Evolutionary conservation across 2,329 filamentous ascomycete genomes (phyloP), one percentile per base, ranked within the genome.

Genomic region (Alternaria gaisen): DNA sequence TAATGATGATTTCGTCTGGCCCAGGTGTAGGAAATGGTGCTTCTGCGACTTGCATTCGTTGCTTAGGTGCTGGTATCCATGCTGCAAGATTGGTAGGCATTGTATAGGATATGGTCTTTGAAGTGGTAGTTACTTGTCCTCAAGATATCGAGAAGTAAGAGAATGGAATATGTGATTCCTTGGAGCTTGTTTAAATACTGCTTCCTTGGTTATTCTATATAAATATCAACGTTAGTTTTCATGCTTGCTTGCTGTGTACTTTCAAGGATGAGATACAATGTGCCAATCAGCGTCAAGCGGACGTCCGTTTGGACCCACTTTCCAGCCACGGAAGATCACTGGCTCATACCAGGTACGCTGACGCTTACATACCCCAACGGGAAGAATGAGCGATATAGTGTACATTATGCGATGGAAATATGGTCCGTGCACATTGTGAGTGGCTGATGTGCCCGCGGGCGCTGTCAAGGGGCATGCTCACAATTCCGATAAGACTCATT

Each of bases 1-100:
- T 77, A 43, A 83, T 70, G 8, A 81, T 72, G 24, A 84, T 69
- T 57, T 83, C 72, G 18, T 75, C 72, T 0, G 70, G 61, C 0
- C 72, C 74, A 0, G 81, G 77, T 14, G 68, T 55, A 0, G 74
- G 76, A 44, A 77, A 78, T 1, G 80, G 77, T 36, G 32, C 32
- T 14, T 36, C 32, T 36, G 68, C 61, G 44, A 83, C 77, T 46
- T 46, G 24, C 43, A 46, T 46, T 5, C 43, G 26, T 32, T 75
- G 62, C 18, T 79, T 67, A 11, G 73, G 72, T 28, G 46, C 55
- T 28, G 47, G 24, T 16, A 57, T 32, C 55, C 55, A 57, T 32
- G 55, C 55, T 22, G 46, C 55, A 8, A 34, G 30, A 41, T 57
- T 57, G 24, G 43, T 46, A 20, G 43, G 26, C 43, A 46, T 46